Conservation (phyloP, 1,139 yeast genomes). For the Pichia sp. region DNA sequence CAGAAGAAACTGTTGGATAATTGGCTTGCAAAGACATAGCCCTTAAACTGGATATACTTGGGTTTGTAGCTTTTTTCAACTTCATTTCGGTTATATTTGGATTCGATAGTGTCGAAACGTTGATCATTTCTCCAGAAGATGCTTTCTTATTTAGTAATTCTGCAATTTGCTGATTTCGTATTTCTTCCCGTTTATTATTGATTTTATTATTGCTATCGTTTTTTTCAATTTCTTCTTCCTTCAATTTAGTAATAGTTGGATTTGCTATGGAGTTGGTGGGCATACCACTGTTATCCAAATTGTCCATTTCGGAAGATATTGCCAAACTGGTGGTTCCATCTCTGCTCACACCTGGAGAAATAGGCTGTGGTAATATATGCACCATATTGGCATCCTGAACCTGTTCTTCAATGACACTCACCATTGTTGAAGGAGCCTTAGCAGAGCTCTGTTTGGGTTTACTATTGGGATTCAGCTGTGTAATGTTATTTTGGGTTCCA, state of each 20-base stretch:
- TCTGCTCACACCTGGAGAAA: background rate
- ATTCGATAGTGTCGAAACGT: background rate
- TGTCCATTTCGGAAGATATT: background rate
- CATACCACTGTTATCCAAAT: background rate
- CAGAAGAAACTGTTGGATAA: constrained; percentile 18
- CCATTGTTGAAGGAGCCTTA: constrained; percentile 7
- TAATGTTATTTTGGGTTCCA: too few species aligned
- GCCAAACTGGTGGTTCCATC: background rate
- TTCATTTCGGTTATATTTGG: constrained; percentile 7
- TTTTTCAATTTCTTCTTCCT: background rate
- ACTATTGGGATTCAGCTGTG: background rate
- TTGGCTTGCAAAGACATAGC: constrained; percentile 11
- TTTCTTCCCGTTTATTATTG: too few species aligned
- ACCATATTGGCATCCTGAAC: constrained; percentile 13
- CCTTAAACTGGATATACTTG: constrained; percentile 19
- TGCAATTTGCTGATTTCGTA: too few species aligned
- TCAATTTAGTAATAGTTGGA: background rate
- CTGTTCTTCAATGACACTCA: constrained; percentile 21
- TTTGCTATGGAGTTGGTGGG: background rate
- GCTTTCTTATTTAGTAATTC: too few species aligned
- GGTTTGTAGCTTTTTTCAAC: constrained; percentile 14
- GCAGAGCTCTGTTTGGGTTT: background rate
- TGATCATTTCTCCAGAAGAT: too few species aligned
- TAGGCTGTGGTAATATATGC: constrained; percentile 15
- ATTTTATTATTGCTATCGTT: background rate